Evolutionary conservation across 2,329 filamentous ascomycete species (phyloP).

Genomic region (Beauveria sp.): DNA sequence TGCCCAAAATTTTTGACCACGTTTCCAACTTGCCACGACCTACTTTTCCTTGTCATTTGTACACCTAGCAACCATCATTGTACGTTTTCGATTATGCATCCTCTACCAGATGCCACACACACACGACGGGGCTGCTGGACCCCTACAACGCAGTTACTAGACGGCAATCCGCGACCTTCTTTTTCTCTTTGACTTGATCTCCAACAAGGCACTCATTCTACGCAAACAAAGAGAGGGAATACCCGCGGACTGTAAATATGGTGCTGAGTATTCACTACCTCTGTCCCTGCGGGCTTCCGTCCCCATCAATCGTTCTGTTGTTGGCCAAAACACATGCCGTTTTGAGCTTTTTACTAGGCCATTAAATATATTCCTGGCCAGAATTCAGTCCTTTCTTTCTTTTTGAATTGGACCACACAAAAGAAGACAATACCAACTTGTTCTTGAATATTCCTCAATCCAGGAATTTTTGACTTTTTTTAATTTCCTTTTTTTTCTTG

Average conservation of each 20-base stretch:
- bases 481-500: background rate
- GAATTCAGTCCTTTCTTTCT: background rate
- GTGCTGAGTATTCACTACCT: background rate
- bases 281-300: background rate
- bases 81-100: background rate
- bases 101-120: background rate
- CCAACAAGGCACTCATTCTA: background rate
- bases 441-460: background rate
- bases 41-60: slow-evolving; percentile 12
- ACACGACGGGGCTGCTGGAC: background rate
- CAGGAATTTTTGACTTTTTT: background rate
- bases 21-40: slow-evolving; percentile 8
- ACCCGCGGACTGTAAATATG: background rate
- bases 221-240: background rate
- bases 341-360: background rate
- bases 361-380: slow-evolving; percentile 1
- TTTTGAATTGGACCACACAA: background rate
- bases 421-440: background rate
- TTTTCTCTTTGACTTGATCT: background rate
- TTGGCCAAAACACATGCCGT: background rate
- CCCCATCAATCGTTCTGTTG: background rate
- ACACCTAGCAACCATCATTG: background rate
- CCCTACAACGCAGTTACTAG: background rate
- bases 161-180: background rate
- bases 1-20: slow-evolving; percentile 80